Conservation (phyloP, 2,329 filamentous ascomycete genomes). For the Beauveria varroae region DNA sequence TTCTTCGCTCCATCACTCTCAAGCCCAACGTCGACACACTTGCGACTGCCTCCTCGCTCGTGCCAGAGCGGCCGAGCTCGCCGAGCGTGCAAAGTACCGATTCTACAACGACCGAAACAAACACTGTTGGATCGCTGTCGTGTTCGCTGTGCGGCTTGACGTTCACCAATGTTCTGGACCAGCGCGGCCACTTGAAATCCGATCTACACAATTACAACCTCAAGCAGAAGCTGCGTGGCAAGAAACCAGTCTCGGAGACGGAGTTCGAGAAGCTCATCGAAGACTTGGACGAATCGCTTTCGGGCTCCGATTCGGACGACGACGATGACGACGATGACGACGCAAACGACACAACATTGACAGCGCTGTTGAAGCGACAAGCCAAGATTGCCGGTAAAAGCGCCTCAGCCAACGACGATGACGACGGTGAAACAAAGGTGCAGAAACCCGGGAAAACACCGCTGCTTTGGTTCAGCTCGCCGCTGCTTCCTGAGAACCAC, state of each 20-base stretch:
- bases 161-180: conserved; percentile 69
- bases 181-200: conserved; percentile 78
- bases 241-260: conserved; percentile 61
- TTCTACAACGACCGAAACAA: conserved; percentile 6
- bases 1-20: conserved; percentile 59
- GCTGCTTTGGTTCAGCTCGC: conserved; percentile 77
- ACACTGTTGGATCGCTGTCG: conserved; percentile 56
- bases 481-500: conserved; percentile 65
- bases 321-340: conserved; percentile 62
- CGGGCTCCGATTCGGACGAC: conserved; percentile 72
- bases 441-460: conserved; percentile 60
- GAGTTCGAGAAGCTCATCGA: conserved; percentile 85
- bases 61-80: conserved; percentile 18
- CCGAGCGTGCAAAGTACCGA: conserved; percentile 23
- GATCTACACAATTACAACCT: conserved; percentile 93
- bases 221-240: conserved; percentile 78
- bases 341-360: conserved; percentile 61
- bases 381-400: conserved; percentile 59
- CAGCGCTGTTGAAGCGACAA: conserved; percentile 73
- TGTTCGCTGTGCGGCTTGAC: conserved; percentile 73
- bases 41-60: conserved; percentile 15
- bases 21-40: conserved; percentile 26
- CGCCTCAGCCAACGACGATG: conserved; percentile 44
- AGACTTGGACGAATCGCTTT: conserved; percentile 83
- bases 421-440: conserved; percentile 39